Evolutionary conservation across 768 basidiomycete genomes (phyloP).

Genomic region (Pisolithus tinctorius): DNA sequence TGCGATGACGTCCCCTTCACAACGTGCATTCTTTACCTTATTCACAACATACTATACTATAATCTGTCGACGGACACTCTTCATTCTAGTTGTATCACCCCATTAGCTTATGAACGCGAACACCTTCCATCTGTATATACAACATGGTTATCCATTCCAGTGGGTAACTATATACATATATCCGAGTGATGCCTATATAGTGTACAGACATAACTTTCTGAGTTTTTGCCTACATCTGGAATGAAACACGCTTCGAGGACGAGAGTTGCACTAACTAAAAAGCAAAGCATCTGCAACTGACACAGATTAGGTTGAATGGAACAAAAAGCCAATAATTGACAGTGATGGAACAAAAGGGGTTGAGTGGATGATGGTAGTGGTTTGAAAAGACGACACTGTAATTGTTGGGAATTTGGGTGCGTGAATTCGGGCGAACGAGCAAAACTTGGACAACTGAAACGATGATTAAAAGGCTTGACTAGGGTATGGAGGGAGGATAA

Average conservation of each 20-base stretch:
- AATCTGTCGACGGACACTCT: too few relatives aligned
- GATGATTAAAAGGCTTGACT: conserved; percentile 18
- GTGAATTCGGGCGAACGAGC: not conserved
- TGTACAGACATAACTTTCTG: conserved; percentile 21
- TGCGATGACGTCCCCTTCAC: too few relatives aligned
- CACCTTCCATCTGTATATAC: too few relatives aligned
- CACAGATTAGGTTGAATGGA: conserved; percentile 3
- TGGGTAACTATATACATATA: conserved; percentile 13
- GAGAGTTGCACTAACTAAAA: conserved; percentile 6
- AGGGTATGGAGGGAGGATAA: conserved; percentile 21
- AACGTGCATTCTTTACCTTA: too few relatives aligned
- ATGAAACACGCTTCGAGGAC: conserved; percentile 3
- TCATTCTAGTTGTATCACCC: too few relatives aligned
- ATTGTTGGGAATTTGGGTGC: not conserved
- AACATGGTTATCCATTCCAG: conserved; percentile 20
- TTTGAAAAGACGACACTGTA: not conserved
- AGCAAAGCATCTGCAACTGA: not conserved
- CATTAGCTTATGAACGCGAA: too few relatives aligned
- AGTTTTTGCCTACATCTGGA: conserved; percentile 23
- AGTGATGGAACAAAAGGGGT: not conserved
- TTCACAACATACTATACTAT: too few relatives aligned
- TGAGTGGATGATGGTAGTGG: not conserved
- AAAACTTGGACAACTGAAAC: not conserved
- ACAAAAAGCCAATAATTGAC: not conserved
- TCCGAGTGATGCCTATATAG: conserved; percentile 16